Base-by-base conservation (phyloP, 2,329 filamentous ascomycete species). In the Allantophomopsis lycopodina region DNA sequence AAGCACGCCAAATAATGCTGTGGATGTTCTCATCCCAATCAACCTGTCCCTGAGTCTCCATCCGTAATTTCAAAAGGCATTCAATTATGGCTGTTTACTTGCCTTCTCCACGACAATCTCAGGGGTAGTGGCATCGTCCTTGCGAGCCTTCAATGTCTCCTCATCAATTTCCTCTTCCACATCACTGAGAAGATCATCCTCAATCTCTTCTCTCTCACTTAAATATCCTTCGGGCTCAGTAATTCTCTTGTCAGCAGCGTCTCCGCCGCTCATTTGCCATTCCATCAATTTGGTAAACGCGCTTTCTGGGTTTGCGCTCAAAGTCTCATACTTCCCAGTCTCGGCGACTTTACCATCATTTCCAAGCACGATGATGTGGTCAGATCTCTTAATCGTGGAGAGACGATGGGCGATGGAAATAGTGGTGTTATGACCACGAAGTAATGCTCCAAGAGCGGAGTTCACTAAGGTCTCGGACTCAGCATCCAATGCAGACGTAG, bases 401-500 rank as follows among this genome's bases (percentile, higher is more conserved):
- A 98, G 70, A 36, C 93, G 79, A 62, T 98, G 91, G 1, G 91
- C 93, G 53, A 98, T 98, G 40, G 85, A 94, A 55, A 98, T 96
- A 10, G 91, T 98, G 0, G 93, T 98, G 60, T 91, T 95, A 54
- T 81, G 83, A 23, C 87, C 87, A 46, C 76, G 73, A 20, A 98
- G 77, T 28, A 98, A 70, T 35, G 76, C 77, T 6, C 77, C 76
- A 2, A 98, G 69, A 3, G 91, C 91, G 51, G 86, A 79, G 57
- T 98, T 98, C 44, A 98, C 91, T 2, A 96, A 73, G 0, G 91
- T 96, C 60, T 98, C 91, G 0, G 86, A 94, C 60, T 98, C 91
- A 12, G 91, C 91, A 56, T 98, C 91, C 7, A 98, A 71, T 0
- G 91, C 91, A 2, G 86, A 94, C 0, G 93, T 98, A 14, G 93